These are phyloP conservation scores for Besnoitia besnoiti DNA, from an alignment of 169 alveolate species.

Conservation along the genomic window DNA sequence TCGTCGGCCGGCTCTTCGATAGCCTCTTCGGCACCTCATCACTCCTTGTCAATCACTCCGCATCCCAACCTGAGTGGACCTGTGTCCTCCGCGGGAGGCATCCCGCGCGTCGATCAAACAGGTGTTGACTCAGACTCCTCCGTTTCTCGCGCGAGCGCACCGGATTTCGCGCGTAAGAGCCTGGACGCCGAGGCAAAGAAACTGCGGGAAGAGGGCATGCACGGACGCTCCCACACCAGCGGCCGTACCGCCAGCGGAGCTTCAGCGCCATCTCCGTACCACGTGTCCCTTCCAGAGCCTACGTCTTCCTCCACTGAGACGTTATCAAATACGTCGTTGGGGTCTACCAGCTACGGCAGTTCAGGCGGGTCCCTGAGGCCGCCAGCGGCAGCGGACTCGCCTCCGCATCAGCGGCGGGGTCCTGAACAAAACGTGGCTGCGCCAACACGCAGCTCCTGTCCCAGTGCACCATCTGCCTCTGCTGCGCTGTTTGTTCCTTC, in stretches of 20 bases:
- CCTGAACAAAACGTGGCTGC: no score
- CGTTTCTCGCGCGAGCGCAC: background rate
- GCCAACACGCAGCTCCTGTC: no score
- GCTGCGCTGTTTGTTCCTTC: background rate
- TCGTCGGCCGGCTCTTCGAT: background rate
- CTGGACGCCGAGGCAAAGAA: background rate
- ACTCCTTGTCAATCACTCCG: background rate
- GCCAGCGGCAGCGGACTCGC: no score
- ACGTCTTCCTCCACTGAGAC: no score
- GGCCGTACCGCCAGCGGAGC: background rate
- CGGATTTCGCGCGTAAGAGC: background rate
- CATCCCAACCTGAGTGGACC: background rate
- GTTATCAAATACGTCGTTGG: no score
- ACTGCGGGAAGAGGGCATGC: background rate
- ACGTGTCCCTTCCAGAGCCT: conserved; percentile 19
- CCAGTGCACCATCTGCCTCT: background rate
- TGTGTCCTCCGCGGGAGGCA: background rate
- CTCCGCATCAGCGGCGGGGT: background rate
- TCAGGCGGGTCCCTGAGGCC: no score
- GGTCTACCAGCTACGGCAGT: no score
- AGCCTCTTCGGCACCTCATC: background rate
- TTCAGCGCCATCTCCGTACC: conserved; percentile 15
- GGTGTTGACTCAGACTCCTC: background rate
- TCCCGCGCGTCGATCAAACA: background rate
- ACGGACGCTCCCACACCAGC: background rate